These are phyloP conservation scores for Hamigera avellanea DNA, from an alignment of 495 filamentous ascomycete species.

Conservation along the genomic window DNA sequence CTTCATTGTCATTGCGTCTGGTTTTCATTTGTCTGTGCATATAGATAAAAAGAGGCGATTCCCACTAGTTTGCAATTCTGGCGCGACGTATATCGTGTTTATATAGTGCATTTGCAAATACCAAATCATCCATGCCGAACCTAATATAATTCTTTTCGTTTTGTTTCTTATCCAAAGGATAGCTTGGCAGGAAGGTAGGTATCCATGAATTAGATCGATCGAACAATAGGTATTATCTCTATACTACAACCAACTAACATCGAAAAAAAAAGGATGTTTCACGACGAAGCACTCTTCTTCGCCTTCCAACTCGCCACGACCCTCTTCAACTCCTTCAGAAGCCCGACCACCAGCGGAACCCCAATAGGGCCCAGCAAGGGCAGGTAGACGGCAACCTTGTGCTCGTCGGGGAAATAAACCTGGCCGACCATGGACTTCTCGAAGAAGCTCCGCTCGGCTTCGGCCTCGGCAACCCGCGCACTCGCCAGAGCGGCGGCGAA, in stretches of 20 bases:
- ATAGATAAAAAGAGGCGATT: too few relatives aligned
- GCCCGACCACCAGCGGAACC: slow-evolving; percentile 74
- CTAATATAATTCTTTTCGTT: too few relatives aligned
- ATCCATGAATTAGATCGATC: too few relatives aligned
- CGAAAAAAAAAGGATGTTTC: background rate
- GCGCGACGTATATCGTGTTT: too few relatives aligned
- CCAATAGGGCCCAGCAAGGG: slow-evolving; percentile 85
- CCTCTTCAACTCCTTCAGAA: slow-evolving; percentile 66
- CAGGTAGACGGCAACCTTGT: slow-evolving; percentile 95
- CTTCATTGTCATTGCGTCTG: too few relatives aligned
- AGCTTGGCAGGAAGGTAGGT: too few relatives aligned
- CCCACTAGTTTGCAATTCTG: too few relatives aligned
- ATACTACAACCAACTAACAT: background rate
- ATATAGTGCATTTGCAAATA: too few relatives aligned
- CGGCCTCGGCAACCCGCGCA: slow-evolving; percentile 72
- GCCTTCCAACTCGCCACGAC: slow-evolving; percentile 28
- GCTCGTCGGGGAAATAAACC: slow-evolving; percentile 94
- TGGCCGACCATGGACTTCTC: slow-evolving; percentile 99
- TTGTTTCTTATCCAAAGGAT: too few relatives aligned
- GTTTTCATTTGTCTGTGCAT: too few relatives aligned
- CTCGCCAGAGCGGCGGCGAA: slow-evolving; percentile 62
- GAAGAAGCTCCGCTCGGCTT: slow-evolving; percentile 92
- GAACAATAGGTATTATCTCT: too few relatives aligned
- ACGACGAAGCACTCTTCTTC: slow-evolving; percentile 5
- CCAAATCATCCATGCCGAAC: too few relatives aligned